These are phyloP conservation scores for Hypericum androsaemum DNA, from an alignment of 345 rosid genomes.

Conservation along the genomic window DNA sequence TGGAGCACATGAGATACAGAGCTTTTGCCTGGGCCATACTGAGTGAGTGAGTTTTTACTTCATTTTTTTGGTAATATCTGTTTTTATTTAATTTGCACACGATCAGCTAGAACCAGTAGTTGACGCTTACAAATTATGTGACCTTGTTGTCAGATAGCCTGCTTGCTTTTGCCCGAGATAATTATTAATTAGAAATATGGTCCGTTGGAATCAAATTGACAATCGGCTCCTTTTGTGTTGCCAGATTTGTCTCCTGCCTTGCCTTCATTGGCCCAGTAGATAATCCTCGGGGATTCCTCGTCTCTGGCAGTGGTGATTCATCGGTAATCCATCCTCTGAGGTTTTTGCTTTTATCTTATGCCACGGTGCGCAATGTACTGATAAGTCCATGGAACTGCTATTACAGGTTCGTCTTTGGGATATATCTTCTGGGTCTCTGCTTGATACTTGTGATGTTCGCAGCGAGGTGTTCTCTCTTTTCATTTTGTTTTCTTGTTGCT, in stretches of 20 bases:
- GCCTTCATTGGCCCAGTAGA: constrained; percentile 49
- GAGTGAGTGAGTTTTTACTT: constrained; percentile 55
- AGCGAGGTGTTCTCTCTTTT: constrained; percentile 36
- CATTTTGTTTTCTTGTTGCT: constrained; percentile 1
- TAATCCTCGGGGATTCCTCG: constrained; percentile 51
- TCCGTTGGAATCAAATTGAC: too few species aligned
- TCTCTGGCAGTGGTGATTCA: constrained; percentile 95
- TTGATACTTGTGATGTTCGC: constrained; percentile 71
- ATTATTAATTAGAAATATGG: too few species aligned
- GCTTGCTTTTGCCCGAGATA: too few species aligned
- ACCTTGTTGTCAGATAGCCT: too few species aligned
- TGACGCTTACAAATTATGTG: too few species aligned
- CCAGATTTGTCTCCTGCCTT: constrained; percentile 73
- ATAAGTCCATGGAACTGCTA: constrained; percentile 9
- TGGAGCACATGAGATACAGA: constrained; percentile 92
- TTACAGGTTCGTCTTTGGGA: constrained; percentile 90
- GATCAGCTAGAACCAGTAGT: too few species aligned
- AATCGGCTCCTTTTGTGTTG: not conserved
- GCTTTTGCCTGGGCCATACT: constrained; percentile 93
- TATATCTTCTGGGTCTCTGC: constrained; percentile 62
- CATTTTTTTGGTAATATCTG: not conserved
- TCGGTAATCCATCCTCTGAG: constrained; percentile 39
- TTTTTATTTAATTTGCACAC: too few species aligned
- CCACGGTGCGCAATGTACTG: constrained; percentile 2
- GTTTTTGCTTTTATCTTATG: constrained; percentile 5